Evolutionary conservation across 352 stramenopile genomes (phyloP), one percentile per base, ranked within the genome.

Genomic region (Phytopythium vexans): DNA sequence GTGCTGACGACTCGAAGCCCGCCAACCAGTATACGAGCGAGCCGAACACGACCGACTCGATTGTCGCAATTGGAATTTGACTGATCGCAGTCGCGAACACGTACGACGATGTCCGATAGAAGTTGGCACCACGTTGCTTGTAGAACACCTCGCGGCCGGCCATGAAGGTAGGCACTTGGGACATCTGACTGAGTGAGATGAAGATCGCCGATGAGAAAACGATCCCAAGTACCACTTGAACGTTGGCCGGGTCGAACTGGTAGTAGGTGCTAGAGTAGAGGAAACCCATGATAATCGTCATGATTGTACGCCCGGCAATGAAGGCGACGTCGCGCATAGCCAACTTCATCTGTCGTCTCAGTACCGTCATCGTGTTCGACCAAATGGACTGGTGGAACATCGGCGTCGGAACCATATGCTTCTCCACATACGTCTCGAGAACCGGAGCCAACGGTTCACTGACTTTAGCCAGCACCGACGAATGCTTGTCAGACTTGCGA

Each of bases 151-250:
- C 66, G 11, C 74, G 70, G 4, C 53, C 65, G 12, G 66, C 70
- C 51, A 93, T 86, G 42, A 96, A 86, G 11, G 78, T 80, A 6
- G 86, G 71, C n/a, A 97, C 51, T 44, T 88, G 68, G 0, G 83
- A 59, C 40, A 88, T 80, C 32, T 86, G 72, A 27, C 78, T 79
- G 49, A 96, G 43, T 9, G 72, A 70, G n/a, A 92, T 60, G 52
- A 93, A 96, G 39, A 97, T 77, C 12, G 88, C 61, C 7, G 68
- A 66, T 50, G 80, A 77, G 49, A 95, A 94, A 6, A 92, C 62
- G 14, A 92, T 56, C 27, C 89, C 86, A 52, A 96, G 74, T 27
- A 81, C 56, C 40, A 76, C 46, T 41, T 81, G 64, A 4, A 55
- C 48, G 2, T 77, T 52, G 2, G 63, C 64, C 4, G 62, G 48